Evolutionary conservation across 2,329 filamentous ascomycete genomes (phyloP).

Genomic region (Coleophoma cylindrospora): DNA sequence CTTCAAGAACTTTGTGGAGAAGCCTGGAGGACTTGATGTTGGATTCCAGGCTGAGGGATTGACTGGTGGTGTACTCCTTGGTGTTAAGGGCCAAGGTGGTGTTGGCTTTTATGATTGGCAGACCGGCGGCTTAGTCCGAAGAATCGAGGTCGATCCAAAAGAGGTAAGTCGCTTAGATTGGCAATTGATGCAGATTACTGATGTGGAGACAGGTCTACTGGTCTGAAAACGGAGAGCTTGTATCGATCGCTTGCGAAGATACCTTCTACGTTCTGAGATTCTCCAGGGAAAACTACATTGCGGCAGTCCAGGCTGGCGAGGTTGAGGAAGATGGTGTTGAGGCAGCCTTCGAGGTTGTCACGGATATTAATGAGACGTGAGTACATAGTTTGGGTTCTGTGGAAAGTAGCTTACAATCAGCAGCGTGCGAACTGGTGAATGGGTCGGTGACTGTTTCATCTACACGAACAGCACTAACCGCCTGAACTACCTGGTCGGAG

Average conservation of each 20-base stretch:
- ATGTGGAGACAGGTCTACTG: slow-evolving; percentile 68
- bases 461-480: slow-evolving; percentile 97
- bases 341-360: slow-evolving; percentile 92
- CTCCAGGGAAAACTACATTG: slow-evolving; percentile 81
- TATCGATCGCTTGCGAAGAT: slow-evolving; percentile 89
- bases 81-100: slow-evolving; percentile 91
- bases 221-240: slow-evolving; percentile 93
- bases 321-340: slow-evolving; percentile 86
- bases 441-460: slow-evolving; percentile 98
- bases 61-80: slow-evolving; percentile 81
- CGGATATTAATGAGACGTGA: slow-evolving; percentile 86
- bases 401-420: slow-evolving; percentile 15
- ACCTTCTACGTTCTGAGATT: slow-evolving; percentile 92
- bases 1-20: slow-evolving; percentile 97
- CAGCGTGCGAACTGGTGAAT: slow-evolving; percentile 88
- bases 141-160: slow-evolving; percentile 76
- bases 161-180: slow-evolving; percentile 13
- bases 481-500: slow-evolving; percentile 94
- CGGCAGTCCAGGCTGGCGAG: slow-evolving; percentile 75
- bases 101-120: slow-evolving; percentile 98
- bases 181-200: slow-evolving; percentile 5
- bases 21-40: slow-evolving; percentile 81
- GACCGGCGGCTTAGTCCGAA: slow-evolving; percentile 78
- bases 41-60: slow-evolving; percentile 93
- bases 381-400: slow-evolving; percentile 10